Conservation (phyloP, 306 rosid genomes). For the Citrullus amarus region DNA sequence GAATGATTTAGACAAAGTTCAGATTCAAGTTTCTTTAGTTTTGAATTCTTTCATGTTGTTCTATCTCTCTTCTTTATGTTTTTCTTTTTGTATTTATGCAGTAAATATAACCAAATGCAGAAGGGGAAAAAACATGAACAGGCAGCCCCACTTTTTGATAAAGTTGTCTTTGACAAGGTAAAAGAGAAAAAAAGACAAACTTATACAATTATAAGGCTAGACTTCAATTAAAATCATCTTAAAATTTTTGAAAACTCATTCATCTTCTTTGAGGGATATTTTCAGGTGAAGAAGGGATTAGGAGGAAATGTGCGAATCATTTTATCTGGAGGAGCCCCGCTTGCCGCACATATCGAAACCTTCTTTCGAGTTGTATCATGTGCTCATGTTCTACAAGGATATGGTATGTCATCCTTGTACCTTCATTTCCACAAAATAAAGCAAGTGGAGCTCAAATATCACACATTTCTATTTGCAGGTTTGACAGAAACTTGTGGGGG, state of each 20-base stretch:
- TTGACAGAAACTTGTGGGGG: conserved; percentile 95
- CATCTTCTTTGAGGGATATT: conserved; percentile 4
- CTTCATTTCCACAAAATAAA: background rate
- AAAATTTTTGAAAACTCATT: conserved; percentile 14
- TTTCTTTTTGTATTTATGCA: conserved; percentile 9
- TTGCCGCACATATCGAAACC: conserved; percentile 62
- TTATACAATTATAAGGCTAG: background rate
- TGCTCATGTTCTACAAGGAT: conserved; percentile 92
- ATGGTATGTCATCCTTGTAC: conserved; percentile 35
- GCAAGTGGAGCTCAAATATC: background rate
- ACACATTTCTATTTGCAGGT: conserved; percentile 34
- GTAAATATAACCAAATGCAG: conserved; percentile 58
- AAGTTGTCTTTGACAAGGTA: conserved; percentile 79
- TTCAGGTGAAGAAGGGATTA: conserved; percentile 82
- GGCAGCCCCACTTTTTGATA: conserved; percentile 70
- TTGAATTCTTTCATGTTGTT: background rate
- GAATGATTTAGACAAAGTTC: background rate
- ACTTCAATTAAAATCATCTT: conserved; percentile 5
- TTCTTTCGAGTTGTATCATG: conserved; percentile 84
- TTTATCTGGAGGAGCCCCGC: conserved; percentile 96
- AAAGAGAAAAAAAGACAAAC: background rate
- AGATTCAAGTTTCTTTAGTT: background rate
- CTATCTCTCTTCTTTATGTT: background rate
- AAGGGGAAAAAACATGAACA: conserved; percentile 40
- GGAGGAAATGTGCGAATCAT: conserved; percentile 86